Conservation (phyloP, 2,329 filamentous ascomycete genomes). For the Chaetomium sp. region DNA sequence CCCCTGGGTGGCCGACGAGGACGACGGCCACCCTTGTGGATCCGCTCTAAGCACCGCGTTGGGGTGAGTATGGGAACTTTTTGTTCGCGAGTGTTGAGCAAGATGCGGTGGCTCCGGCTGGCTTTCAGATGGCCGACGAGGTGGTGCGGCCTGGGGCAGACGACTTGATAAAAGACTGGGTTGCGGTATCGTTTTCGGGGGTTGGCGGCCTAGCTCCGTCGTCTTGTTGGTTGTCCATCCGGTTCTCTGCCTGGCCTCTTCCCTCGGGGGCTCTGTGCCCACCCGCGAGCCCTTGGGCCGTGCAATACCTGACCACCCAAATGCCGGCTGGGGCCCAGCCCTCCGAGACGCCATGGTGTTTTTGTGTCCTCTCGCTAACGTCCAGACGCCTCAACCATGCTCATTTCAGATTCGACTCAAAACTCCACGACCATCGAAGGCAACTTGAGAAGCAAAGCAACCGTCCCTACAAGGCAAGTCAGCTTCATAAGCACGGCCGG, state of each 20-base stretch:
- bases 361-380: conserved; percentile 16
- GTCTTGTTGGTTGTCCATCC: conserved; percentile 13
- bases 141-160: conserved; percentile 32
- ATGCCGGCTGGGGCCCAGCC: conserved; percentile 14
- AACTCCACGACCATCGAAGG: conserved; percentile 9
- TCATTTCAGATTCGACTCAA: conserved; percentile 6
- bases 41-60: conserved; percentile 27
- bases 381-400: conserved; percentile 18
- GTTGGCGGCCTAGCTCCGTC: conserved; percentile 12
- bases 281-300: conserved; percentile 10
- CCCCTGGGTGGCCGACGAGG: conserved; percentile 30
- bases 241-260: conserved; percentile 4
- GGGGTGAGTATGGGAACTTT: conserved; percentile 33
- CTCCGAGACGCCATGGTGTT: conserved; percentile 23
- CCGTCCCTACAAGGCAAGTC: not conserved
- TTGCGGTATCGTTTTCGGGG: conserved; percentile 18
- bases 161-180: conserved; percentile 28
- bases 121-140: conserved; percentile 26
- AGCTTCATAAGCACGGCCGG: not conserved
- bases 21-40: conserved; percentile 28
- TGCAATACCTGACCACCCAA: conserved; percentile 18
- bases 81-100: conserved; percentile 39
- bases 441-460: not conserved
- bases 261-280: conserved; percentile 7
- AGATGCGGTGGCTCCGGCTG: conserved; percentile 31